Conservation (phyloP, 1,139 yeast species). For the Candida sanyaensis region DNA sequence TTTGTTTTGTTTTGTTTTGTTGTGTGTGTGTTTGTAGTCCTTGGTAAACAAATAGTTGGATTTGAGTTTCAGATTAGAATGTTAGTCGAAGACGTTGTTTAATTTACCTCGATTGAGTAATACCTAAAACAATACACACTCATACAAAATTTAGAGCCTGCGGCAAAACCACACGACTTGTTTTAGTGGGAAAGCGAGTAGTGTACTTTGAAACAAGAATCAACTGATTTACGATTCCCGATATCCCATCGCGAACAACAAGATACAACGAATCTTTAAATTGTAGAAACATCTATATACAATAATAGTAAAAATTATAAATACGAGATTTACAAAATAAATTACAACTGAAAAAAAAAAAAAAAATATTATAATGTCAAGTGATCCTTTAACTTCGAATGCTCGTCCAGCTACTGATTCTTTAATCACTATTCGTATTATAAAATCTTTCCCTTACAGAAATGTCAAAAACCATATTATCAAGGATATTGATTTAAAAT, state of each 20-base stretch:
- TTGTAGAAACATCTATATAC: background rate
- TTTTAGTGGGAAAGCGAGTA: background rate
- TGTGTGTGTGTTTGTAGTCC: too few species aligned
- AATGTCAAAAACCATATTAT: conserved; percentile 82
- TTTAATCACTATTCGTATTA: conserved; percentile 77
- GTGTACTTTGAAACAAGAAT: too few species aligned
- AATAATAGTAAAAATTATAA: background rate
- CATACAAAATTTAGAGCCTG: background rate
- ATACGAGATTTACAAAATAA: too few species aligned
- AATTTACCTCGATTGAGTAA: background rate
- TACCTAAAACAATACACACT: background rate
- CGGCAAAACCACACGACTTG: background rate
- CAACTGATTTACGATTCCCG: too few species aligned
- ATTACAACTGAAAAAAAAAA: background rate
- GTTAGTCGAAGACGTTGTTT: background rate
- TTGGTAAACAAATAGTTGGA: background rate
- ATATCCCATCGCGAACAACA: too few species aligned
- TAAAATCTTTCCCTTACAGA: conserved; percentile 91
- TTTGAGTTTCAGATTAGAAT: conserved; percentile 3
- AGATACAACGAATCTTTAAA: too few species aligned
- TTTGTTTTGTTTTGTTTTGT: too few species aligned
- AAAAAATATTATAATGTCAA: conserved; percentile 10
- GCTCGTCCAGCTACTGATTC: conserved; percentile 72
- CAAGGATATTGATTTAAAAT: conserved; percentile 69
- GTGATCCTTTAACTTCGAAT: conserved; percentile 64